Base-by-base conservation (phyloP, 331 rosid genomes). In the Pyracantha coccinea region DNA sequence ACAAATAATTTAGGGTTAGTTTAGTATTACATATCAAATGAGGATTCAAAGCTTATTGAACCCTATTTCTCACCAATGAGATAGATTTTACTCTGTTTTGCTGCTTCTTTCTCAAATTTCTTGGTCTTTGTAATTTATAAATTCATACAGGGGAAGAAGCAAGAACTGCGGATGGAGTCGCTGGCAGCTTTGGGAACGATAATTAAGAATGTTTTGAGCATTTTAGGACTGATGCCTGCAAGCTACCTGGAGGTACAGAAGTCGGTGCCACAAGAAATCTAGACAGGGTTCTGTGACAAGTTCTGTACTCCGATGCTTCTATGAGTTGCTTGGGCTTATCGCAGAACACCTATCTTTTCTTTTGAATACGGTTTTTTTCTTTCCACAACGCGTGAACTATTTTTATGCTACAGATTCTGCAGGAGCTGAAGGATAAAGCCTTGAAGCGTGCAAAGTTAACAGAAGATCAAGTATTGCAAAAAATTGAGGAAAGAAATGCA, bases 361-460 rank as follows among this genome's bases (percentile, higher is more conserved):
- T 28, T 47, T 29, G 0, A 20, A 19, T 19, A 2, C 4, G 61
- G 45, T 38, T 38, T 38, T 35, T 47, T 74, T 50, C 28, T 9
- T 24, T 63, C 10, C 66, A 8, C 58, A 45, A 44, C 27, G 8
- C 20, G 2, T 52, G 28, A 28, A 23, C 17, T 25, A 8, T 25
- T 35, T 76, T 53, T 24, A 62, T 78, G 73, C 53, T 63, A 68
- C 91, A 95, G 98, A 83, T 88, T 72, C 80, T 95, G 80, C 93
- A 80, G 82, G 85, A 95, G 85, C 86, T 95, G 16, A 89, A 50
- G 75, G 92, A 85, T 81, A 92, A 85, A 63, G 97, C 93, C 64
- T 81, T 92, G 68, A 92, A 75, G 78, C 99, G 99, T 11, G 97
- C 99, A 7, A 85, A 85, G 66, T 38, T 92, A 79, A 88, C 99